A percentile compares a stretch with the other conserved stretches of the same genome.
Conservation (phyloP, 2,329 filamentous ascomycete species). For the Drechmeria coniospora region DNA sequence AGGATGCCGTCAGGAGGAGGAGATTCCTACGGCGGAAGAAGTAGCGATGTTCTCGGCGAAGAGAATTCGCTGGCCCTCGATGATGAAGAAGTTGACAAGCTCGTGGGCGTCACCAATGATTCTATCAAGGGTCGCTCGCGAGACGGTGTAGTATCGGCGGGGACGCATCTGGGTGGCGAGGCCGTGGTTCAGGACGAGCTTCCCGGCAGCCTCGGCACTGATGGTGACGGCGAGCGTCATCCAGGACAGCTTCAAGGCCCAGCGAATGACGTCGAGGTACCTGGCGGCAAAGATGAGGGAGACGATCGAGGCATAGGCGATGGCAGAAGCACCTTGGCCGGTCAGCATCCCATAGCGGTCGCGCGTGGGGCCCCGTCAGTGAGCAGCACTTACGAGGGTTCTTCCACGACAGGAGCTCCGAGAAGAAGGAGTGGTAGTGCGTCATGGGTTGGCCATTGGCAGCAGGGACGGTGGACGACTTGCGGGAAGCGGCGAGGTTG, state of each 20-base stretch:
- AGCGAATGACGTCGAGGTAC: constrained; percentile 52
- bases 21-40: constrained; percentile 39
- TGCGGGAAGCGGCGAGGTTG: constrained; percentile 41
- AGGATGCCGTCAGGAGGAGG: constrained; percentile 4
- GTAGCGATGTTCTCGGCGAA: constrained; percentile 51
- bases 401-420: constrained; percentile 53
- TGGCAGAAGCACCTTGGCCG: constrained; percentile 44
- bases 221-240: constrained; percentile 45
- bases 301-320: constrained; percentile 45
- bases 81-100: constrained; percentile 56
- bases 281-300: constrained; percentile 45
- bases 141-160: constrained; percentile 50
- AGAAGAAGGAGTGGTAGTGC: constrained; percentile 58
- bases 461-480: constrained; percentile 35
- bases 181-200: constrained; percentile 44
- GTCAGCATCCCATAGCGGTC: constrained; percentile 6
- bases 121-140: constrained; percentile 44
- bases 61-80: constrained; percentile 52
- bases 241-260: constrained; percentile 49
- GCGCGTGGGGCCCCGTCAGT: neutral
- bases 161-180: constrained; percentile 51
- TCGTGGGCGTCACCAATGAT: constrained; percentile 50
- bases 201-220: constrained; percentile 44
- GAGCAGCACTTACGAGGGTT: constrained; percentile 39
- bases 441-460: constrained; percentile 48